Base-by-base conservation (phyloP, 345 rosid species). In the Cochlearia excelsa region DNA sequence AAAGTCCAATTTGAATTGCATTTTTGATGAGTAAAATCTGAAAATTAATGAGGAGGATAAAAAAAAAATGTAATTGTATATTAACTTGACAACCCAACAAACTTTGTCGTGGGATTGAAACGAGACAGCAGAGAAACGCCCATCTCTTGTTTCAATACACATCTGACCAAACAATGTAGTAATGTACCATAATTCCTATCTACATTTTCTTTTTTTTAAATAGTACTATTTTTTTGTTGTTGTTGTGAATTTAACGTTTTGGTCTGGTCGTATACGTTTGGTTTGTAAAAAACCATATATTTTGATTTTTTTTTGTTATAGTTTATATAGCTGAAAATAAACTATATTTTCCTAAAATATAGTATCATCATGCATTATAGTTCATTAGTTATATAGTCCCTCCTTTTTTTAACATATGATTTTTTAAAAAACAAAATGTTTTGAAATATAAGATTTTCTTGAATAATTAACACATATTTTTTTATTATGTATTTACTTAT, bases 31-130 rank as follows among this genome's bases (percentile, higher is more conserved):
- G 7, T 37, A 37, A 6, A 37, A 37, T 37, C 7, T 6, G 2
- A 33, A 37, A 37, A 37, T 4, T 33, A 33, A 33, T 1, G 35
- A 0, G 3, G 3, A 33, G 35, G 5, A 33, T 3, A 33, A 33
- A 33, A 33, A 33, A 33, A 34, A 42, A 44, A 67, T 33, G 35
- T 28, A 59, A 34, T 29, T 59, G 43, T 53, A 54, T 11, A 54
- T 55, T 55, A 16, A 62, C 52, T 55, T 69, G 74, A 69, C 68
- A 62, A 56, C 63, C 74, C 68, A 62, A 56, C 74, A 69, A 62
- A 56, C 43, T 62, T 69, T 69, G 64, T 62, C 68, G 68, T 62
- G 59, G 35, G 23, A 43, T 16, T 42, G 68, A 55, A 48, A 62
- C 33, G 68, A 49, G 68, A 69, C 74, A 62, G 63, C 68, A 61